Conservation (phyloP, 164 flowering plant species). For the Hamamelis virginiana region DNA sequence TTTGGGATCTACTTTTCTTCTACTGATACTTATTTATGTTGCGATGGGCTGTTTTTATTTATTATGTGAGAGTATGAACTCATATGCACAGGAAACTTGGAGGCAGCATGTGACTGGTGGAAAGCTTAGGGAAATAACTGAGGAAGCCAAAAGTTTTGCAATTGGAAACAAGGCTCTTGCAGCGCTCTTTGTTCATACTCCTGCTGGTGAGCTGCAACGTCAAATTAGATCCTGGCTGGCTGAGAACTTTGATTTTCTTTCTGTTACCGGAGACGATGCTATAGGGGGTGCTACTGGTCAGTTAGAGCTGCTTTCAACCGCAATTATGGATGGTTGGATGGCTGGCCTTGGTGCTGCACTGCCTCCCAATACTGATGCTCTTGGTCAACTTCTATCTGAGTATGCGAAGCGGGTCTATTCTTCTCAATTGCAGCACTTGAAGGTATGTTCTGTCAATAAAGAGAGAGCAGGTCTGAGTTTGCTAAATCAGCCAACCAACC, state of each 20-base stretch:
- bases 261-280: constrained; percentile 79
- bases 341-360: constrained; percentile 96
- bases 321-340: constrained; percentile 99
- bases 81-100: constrained; percentile 65
- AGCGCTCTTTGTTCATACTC: constrained; percentile 97
- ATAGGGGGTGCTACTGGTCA: constrained; percentile 80
- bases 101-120: constrained; percentile 97
- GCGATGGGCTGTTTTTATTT: neutral
- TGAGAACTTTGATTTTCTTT: constrained; percentile 90
- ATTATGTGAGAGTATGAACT: constrained; percentile 1
- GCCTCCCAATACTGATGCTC: constrained; percentile 93
- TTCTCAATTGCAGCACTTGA: constrained; percentile 91
- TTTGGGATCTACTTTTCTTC: neutral
- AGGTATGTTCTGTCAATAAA: constrained; percentile 43
- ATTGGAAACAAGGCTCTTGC: constrained; percentile 93
- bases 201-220: constrained; percentile 98
- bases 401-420: constrained; percentile 89
- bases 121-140: constrained; percentile 93
- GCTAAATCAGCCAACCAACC: too few relatives aligned
- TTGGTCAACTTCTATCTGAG: constrained; percentile 89
- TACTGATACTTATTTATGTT: neutral
- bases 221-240: constrained; percentile 98
- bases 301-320: constrained; percentile 94
- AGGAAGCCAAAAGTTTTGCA: constrained; percentile 94
- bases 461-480: too few relatives aligned